These are phyloP conservation scores for Apiospora saccharicola DNA, from an alignment of 2,329 filamentous ascomycete species.

Conservation along the genomic window DNA sequence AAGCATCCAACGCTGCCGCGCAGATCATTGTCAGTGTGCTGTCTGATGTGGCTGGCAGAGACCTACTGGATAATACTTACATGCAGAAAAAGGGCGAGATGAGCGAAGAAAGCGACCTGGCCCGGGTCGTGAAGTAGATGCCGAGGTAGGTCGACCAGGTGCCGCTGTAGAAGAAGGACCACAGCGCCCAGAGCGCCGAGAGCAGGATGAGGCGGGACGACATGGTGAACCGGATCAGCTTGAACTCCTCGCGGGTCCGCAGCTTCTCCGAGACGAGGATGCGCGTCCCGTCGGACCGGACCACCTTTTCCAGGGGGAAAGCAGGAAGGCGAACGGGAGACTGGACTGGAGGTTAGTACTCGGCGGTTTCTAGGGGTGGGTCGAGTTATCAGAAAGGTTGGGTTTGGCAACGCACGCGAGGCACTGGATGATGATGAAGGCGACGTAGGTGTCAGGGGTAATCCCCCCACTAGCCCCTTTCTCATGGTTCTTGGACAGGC, in stretches of 20 bases:
- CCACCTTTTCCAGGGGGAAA: constrained; percentile 53
- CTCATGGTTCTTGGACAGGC: constrained; percentile 46
- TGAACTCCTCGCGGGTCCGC: constrained; percentile 48
- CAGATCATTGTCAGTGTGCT: background rate
- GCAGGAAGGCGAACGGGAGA: constrained; percentile 54
- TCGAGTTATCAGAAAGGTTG: too few species aligned
- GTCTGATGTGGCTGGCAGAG: too few species aligned
- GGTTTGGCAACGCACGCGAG: constrained; percentile 47
- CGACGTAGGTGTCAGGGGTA: constrained; percentile 53
- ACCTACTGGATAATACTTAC: background rate
- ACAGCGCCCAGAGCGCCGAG: constrained; percentile 51
- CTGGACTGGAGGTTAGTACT: constrained; percentile 29
- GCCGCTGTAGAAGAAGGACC: constrained; percentile 56
- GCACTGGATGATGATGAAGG: constrained; percentile 55
- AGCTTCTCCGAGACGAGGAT: constrained; percentile 51
- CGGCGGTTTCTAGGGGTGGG: too few species aligned
- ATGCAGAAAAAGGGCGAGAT: constrained; percentile 59
- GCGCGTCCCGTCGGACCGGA: constrained; percentile 53
- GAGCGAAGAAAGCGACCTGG: constrained; percentile 52
- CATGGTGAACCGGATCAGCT: constrained; percentile 48
- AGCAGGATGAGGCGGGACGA: constrained; percentile 49
- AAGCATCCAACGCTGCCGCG: constrained; percentile 51
- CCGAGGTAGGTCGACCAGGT: constrained; percentile 55
- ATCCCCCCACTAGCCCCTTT: constrained; percentile 47
- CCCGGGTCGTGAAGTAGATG: constrained; percentile 52